Base-by-base conservation (phyloP, 345 rosid species). In the Noccaea caerulescens region DNA sequence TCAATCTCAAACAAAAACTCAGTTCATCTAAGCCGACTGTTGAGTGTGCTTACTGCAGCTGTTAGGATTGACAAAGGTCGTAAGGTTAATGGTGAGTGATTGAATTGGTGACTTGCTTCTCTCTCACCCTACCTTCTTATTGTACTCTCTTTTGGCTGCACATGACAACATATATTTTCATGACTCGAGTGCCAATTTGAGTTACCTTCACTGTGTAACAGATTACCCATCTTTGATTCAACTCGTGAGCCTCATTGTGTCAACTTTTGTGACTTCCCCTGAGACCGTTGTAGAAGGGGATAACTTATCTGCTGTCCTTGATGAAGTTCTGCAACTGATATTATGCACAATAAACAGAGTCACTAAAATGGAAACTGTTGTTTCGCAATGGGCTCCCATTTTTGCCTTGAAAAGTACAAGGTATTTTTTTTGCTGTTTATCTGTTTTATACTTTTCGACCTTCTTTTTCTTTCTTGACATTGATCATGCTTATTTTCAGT, bases 311-410 rank as follows among this genome's bases (percentile, higher is more conserved):
- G 77, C 79, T 72, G 72, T 86, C 55, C 55, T 89, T 38, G 90
- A 85, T 69, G 87, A 81, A 73, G 81, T 88, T 84, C 60, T 89
- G 69, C 84, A 79, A 47, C 83, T 94, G 66, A 80, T 89, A 82
- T 76, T 86, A 53, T 69, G 82, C 77, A 77, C 86, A 80, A 78
- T 89, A 53, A 80, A 88, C 53, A 83, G 85, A 43, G 73, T 68
- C 56, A 78, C 73, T 77, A 81, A 85, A 64, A 42, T 52, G 67
- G 72, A 78, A 38, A 32, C 80, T 65, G 72, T 87, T 66, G 77
- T 84, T 39, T 64, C 23, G 32, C 86, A 77, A 68, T 93, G 98
- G 97, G 84, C 87, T 76, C 90, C 96, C 57, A 75, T 82, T 27
- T 91, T 91, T 75, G 56, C 79, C 68, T 66, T 83, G 61, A 79